These are phyloP conservation scores for Paecilomyces sp. DNA, from an alignment of 2,329 filamentous ascomycete genomes.

Conservation along the genomic window DNA sequence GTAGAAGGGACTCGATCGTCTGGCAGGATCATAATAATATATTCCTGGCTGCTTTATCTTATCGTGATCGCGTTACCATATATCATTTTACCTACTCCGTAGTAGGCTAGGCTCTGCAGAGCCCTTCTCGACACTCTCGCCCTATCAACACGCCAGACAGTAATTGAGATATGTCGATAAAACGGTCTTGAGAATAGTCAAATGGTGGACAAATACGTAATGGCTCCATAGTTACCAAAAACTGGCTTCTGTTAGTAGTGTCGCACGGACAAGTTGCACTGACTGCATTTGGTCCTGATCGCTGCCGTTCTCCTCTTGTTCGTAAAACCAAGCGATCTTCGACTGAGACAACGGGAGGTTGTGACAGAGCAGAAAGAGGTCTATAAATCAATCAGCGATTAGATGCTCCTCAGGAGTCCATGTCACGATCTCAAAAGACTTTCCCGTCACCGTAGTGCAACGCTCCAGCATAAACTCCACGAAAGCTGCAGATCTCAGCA, in stretches of 20 bases:
- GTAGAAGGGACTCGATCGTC: too few relatives aligned
- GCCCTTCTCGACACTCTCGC: too few relatives aligned
- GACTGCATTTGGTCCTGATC: neutral
- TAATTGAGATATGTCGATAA: too few relatives aligned
- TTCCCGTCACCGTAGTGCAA: neutral
- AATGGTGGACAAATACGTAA: too few relatives aligned
- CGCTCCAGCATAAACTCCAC: neutral
- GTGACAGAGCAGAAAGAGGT: neutral
- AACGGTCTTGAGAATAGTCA: too few relatives aligned
- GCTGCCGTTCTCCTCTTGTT: neutral
- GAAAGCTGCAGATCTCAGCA: neutral
- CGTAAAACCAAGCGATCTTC: neutral
- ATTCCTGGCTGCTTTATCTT: too few relatives aligned
- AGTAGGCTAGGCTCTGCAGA: too few relatives aligned
- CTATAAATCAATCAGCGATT: neutral
- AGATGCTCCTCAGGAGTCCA: neutral
- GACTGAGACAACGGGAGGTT: neutral
- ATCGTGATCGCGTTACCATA: too few relatives aligned
- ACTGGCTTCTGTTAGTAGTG: neutral
- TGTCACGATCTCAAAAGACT: neutral
- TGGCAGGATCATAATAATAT: too few relatives aligned
- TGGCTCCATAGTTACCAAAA: neutral
- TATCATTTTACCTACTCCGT: too few relatives aligned
- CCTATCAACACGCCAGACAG: too few relatives aligned
- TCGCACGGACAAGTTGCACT: neutral